These are phyloP conservation scores for Flagelloscypha sp. DNA, from an alignment of 768 basidiomycete species.

Conservation along the genomic window DNA sequence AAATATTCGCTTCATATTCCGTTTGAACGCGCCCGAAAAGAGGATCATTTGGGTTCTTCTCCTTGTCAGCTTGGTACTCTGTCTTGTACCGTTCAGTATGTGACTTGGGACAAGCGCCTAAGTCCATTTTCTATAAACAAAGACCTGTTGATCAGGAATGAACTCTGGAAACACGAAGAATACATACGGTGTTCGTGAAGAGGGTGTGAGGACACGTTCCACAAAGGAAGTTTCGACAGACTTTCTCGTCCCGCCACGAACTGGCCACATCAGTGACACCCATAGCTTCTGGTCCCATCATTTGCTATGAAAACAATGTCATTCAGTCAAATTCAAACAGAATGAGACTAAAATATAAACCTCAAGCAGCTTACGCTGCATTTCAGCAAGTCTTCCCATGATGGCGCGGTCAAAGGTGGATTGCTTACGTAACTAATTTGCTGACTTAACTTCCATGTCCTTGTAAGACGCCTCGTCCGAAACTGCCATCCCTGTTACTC, in stretches of 20 bases:
- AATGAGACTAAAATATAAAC: conserved; percentile 14
- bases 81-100: conserved; percentile 92
- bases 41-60: conserved; percentile 70
- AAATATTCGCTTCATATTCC: conserved; percentile 94
- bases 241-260: conserved; percentile 93
- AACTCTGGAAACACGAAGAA: conserved; percentile 5
- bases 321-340: conserved; percentile 5
- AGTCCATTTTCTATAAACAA: conserved; percentile 90
- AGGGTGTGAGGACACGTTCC: conserved; percentile 98
- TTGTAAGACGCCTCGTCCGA: too few species aligned
- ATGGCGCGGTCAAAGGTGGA: too few species aligned
- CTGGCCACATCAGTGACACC: conserved; percentile 90
- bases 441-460: too few species aligned
- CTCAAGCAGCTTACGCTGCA: conserved; percentile 44
- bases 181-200: conserved; percentile 92
- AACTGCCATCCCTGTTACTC: too few species aligned
- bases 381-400: conserved; percentile 94
- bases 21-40: conserved; percentile 81
- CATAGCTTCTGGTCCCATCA: conserved; percentile 99
- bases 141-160: conserved; percentile 4
- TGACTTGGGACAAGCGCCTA: conserved; percentile 94
- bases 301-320: conserved; percentile 58
- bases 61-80: conserved; percentile 76
- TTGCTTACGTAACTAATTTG: too few species aligned
- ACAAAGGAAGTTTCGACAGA: conserved; percentile 95